These are phyloP conservation scores for Lolium multiflorum DNA, from an alignment of 176 grass and related monocot species.

Conservation along the genomic window DNA sequence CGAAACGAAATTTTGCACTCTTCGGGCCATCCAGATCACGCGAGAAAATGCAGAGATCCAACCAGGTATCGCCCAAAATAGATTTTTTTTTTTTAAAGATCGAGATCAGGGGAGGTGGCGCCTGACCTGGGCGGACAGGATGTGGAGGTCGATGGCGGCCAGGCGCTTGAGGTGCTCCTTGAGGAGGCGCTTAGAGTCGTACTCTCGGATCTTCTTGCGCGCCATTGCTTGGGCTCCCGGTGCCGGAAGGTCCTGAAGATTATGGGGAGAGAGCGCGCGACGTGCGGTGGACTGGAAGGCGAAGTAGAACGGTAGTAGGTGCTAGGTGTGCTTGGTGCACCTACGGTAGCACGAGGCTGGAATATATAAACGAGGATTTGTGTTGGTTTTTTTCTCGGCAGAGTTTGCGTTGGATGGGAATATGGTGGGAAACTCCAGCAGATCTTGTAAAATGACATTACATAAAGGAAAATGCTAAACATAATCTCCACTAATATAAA, in stretches of 20 bases:
- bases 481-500: too few relatives aligned
- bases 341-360: not conserved
- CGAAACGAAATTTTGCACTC: not conserved
- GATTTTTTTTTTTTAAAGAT: not conserved
- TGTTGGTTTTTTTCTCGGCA: too few relatives aligned
- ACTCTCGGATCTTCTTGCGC: constrained; percentile 97
- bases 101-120: not conserved
- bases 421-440: too few relatives aligned
- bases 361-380: not conserved
- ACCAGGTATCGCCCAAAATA: not conserved
- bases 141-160: constrained; percentile 76
- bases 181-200: constrained; percentile 95
- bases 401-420: too few relatives aligned
- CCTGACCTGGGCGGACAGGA: constrained; percentile 82
- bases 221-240: constrained; percentile 62
- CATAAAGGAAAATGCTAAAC: too few relatives aligned
- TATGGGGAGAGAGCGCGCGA: not conserved
- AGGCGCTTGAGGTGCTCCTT: constrained; percentile 91
- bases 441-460: too few relatives aligned
- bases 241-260: not conserved
- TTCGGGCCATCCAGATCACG: not conserved
- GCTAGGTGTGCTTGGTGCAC: not conserved
- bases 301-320: not conserved
- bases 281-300: not conserved
- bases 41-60: constrained; percentile 35